These are phyloP conservation scores for Yamadazyma ubonensis DNA, from an alignment of 805 yeast genomes.

Conservation along the genomic window DNA sequence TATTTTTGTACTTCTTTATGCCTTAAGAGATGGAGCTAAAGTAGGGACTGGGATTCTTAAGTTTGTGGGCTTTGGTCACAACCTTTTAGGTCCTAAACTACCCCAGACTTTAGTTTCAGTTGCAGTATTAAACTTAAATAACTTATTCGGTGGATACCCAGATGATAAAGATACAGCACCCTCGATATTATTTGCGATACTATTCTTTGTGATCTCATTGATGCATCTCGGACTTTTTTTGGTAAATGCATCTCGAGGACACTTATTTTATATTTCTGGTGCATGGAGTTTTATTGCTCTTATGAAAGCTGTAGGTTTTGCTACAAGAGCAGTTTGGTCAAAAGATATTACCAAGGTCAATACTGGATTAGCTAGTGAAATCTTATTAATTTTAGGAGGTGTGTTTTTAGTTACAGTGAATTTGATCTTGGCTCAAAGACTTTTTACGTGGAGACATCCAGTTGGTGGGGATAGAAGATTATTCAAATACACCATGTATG, in stretches of 20 bases:
- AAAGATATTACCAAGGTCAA: slow-evolving; percentile 42
- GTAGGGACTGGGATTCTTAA: slow-evolving; percentile 27
- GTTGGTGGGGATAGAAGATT: slow-evolving; percentile 54
- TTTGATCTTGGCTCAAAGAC: slow-evolving; percentile 65
- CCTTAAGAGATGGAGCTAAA: slow-evolving; percentile 24
- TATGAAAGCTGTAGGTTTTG: slow-evolving; percentile 57
- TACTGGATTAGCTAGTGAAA: slow-evolving; percentile 56
- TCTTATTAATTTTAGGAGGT: slow-evolving; percentile 55
- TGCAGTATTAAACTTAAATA: slow-evolving; percentile 41
- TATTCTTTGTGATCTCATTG: slow-evolving; percentile 47
- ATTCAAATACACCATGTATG: slow-evolving; percentile 51
- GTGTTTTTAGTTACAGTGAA: slow-evolving; percentile 57
- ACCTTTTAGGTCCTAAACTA: slow-evolving; percentile 31
- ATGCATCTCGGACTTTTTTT: slow-evolving; percentile 50
- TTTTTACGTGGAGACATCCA: slow-evolving; percentile 77
- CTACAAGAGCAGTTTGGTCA: slow-evolving; percentile 58
- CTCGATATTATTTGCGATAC: slow-evolving; percentile 51
- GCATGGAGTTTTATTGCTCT: slow-evolving; percentile 52
- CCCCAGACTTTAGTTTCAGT: slow-evolving; percentile 41
- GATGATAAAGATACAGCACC: slow-evolving; percentile 54
- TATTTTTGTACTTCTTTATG: slow-evolving; percentile 22
- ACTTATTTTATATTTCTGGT: slow-evolving; percentile 53
- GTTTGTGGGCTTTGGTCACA: slow-evolving; percentile 19
- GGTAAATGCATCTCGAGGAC: slow-evolving; percentile 53
- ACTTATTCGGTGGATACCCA: slow-evolving; percentile 68